Evolutionary conservation across 2,329 filamentous ascomycete species (phyloP), one percentile per base, ranked within the genome.

Genomic region (Fusarium phyllophilum): DNA sequence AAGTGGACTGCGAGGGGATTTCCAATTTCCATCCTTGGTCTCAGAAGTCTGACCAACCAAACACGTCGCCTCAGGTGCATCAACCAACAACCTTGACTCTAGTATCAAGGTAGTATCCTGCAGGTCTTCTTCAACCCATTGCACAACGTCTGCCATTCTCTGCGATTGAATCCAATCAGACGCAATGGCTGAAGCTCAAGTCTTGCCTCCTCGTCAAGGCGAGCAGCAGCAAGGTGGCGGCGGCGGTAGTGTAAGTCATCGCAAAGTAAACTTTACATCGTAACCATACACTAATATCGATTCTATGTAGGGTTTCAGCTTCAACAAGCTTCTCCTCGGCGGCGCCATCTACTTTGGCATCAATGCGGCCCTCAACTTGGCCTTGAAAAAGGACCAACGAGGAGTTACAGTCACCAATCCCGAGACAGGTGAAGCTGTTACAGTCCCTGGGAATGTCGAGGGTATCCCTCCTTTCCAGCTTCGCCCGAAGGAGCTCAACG

Each of bases 391-490:
- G 77, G 83, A 86, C 62, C 83, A 85, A 69, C 82, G 83, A 52
- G 85, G 84, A 56, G 84, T 87, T 59, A 82, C 85, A 38, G 83
- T 85, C 26, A 85, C 85, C 76, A 85, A 88, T 66, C 85, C 88
- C 62, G 75, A 76, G 31, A 82, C 84, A 26, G 90, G 89, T 66
- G 85, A 88, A 52, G 75, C 84, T 22, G 84, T 91, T 73, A 85
- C 85, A 68, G 86, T 90, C 29, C 85, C 88, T 49, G 83, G 84
- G 60, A 89, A 88, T 76, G 85, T 85, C 36, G 87, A 84, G 57
- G 84, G 84, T 26, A 90, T 94, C 62, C 91, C 92, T 34, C 83
- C 90, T 24, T 95, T 91, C 80, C 85, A 87, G 61, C 85, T 91
- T 69, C 89, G 93, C 58, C 91, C 93, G n/a, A 82, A 86, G 68